phyloP scores from a whole-genome alignment of 2,329 filamentous ascomycete genomes.

The Exophiala aquamarina region DNA sequence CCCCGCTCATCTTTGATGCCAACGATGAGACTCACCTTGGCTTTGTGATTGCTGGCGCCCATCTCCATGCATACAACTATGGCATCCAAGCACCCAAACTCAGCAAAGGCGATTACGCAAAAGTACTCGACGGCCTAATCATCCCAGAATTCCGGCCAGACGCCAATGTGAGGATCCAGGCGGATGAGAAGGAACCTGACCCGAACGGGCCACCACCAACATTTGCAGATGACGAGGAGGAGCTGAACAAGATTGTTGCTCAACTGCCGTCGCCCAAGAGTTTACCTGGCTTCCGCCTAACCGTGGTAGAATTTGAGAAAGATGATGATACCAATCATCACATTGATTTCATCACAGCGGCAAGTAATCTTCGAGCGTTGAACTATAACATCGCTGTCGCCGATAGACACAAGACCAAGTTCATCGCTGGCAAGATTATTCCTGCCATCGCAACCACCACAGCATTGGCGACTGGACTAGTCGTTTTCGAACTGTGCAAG shows the following conservation, averaged over 20 bases:
- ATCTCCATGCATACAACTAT: slow-evolving; percentile 97
- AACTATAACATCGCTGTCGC: slow-evolving; percentile 97
- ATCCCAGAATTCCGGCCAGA: slow-evolving; percentile 93
- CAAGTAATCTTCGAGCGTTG: slow-evolving; percentile 91
- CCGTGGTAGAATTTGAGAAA: slow-evolving; percentile 96
- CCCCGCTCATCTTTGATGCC: slow-evolving; percentile 83
- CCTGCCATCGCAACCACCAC: slow-evolving; percentile 97
- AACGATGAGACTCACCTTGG: slow-evolving; percentile 82
- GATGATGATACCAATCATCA: slow-evolving; percentile 97
- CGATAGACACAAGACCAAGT: slow-evolving; percentile 97
- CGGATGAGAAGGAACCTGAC: slow-evolving; percentile 91
- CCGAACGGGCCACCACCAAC: slow-evolving; percentile 67
- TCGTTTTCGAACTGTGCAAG: slow-evolving; percentile 93
- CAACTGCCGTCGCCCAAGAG: slow-evolving; percentile 76
- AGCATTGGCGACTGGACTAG: slow-evolving; percentile 88
- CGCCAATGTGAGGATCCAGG: slow-evolving; percentile 91
- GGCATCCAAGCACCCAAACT: slow-evolving; percentile 82
- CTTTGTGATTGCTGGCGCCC: slow-evolving; percentile 85
- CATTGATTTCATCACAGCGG: slow-evolving; percentile 98
- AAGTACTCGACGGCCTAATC: slow-evolving; percentile 87
- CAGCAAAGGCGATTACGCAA: slow-evolving; percentile 70
- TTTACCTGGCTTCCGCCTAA: slow-evolving; percentile 83
- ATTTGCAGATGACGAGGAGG: slow-evolving; percentile 69
- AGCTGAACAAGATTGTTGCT: slow-evolving; percentile 69
- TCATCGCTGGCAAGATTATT: slow-evolving; percentile 99